Conservation (phyloP, 1,284 basidiomycete genomes). For the Sporisorium graminicola region DNA sequence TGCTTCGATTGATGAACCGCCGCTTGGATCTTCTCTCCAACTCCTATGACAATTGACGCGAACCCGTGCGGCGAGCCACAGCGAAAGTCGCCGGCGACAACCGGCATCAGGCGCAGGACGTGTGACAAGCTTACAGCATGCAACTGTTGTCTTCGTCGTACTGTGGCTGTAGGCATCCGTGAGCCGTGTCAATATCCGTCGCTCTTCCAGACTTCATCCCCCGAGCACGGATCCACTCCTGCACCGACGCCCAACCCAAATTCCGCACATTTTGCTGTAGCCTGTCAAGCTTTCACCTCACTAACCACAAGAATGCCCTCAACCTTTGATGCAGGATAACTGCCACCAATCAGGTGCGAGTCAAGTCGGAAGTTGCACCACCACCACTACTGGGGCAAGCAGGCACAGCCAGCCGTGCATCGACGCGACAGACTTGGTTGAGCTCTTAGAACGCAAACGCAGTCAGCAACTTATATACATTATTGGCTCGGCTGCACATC, state of each 20-base stretch:
- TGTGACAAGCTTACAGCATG: no score
- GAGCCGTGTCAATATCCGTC: neutral
- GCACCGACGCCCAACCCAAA: neutral
- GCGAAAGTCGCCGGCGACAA: neutral
- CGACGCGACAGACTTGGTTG: no score
- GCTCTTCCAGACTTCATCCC: neutral
- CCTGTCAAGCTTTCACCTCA: no score
- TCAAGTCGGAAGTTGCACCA: no score
- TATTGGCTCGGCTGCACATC: no score
- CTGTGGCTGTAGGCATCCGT: neutral
- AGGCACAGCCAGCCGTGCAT: neutral
- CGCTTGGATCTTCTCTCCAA: neutral
- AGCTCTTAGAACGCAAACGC: no score
- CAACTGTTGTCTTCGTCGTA: no score
- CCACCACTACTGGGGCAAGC: neutral
- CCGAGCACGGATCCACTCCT: neutral
- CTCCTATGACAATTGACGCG: neutral
- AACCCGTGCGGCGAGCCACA: neutral
- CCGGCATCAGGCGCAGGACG: neutral
- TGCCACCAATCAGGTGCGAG: no score
- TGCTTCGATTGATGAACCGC: neutral
- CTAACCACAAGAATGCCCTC: neutral
- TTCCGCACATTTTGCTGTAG: neutral
- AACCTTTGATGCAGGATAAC: neutral
- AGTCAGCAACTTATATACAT: neutral